A percentile compares a stretch with the other conserved stretches of the same genome.
Evolutionary conservation across 139 green algal genomes (phyloP).

Genomic region (Chlorella sorokiniana): DNA sequence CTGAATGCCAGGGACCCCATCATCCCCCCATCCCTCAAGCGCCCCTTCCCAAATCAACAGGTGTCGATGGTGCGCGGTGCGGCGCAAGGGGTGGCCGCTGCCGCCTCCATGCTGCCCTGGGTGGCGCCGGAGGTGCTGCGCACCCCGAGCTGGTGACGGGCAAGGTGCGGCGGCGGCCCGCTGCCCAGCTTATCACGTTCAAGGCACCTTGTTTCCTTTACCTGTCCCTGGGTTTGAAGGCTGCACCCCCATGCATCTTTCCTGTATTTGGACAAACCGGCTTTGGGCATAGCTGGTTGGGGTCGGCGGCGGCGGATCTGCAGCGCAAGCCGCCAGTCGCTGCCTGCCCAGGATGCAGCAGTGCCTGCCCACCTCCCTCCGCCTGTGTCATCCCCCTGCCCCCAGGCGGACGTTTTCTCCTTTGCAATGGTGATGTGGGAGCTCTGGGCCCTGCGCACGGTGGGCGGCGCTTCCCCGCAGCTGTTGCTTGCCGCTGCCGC

Average conservation of each 20-base stretch:
- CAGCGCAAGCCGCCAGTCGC: not conserved
- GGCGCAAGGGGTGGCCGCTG: conserved; percentile 1
- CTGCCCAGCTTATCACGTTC: not conserved
- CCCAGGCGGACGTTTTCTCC: conserved; percentile 29
- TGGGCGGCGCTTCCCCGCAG: not conserved
- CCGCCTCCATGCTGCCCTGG: conserved; percentile 33
- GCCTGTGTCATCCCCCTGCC: not conserved
- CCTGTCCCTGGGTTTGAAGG: not conserved
- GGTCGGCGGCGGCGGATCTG: too few relatives aligned
- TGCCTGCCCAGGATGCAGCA: too few relatives aligned
- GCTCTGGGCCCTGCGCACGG: conserved; percentile 25
- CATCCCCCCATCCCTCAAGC: not conserved
- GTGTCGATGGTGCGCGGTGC: conserved; percentile 10
- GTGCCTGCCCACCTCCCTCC: not conserved
- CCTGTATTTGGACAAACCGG: too few relatives aligned
- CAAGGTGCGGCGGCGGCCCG: not conserved
- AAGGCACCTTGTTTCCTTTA: conserved; percentile 16
- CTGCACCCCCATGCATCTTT: not conserved
- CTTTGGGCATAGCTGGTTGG: not conserved
- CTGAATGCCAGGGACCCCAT: too few relatives aligned
- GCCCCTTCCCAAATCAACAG: not conserved
- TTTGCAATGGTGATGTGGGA: conserved; percentile 42
- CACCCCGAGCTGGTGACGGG: conserved; percentile 24
- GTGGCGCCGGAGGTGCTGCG: conserved; percentile 40
- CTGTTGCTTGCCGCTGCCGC: not conserved